Evolutionary conservation across 139 green algal genomes (phyloP).

Genomic region (Parachlorella kessleri): DNA sequence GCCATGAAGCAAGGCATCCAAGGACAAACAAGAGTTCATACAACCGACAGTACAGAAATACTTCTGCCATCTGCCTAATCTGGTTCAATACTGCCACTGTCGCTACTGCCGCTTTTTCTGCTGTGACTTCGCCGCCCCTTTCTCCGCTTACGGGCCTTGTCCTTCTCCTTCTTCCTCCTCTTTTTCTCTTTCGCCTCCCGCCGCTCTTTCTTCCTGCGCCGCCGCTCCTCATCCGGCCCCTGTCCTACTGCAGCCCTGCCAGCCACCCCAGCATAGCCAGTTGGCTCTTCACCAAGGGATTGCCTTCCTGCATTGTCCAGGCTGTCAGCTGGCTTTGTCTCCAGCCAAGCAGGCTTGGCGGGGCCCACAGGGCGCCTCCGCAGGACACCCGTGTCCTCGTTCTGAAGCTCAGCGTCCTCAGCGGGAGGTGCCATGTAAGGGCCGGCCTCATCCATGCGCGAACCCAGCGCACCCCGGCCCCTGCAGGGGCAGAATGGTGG

Average conservation of each 20-base stretch:
- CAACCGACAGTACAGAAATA: no score
- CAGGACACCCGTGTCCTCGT: slow-evolving; percentile 14
- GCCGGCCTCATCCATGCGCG: not conserved
- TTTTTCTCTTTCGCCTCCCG: slow-evolving; percentile 11
- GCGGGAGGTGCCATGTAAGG: not conserved
- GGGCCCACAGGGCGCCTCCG: slow-evolving; percentile 28
- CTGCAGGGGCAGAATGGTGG: no score
- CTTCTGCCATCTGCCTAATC: no score
- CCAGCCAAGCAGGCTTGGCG: slow-evolving; percentile 31
- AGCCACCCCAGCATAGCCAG: slow-evolving; percentile 13
- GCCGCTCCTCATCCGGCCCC: not conserved
- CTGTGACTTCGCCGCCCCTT: not conserved
- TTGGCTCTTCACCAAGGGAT: no score
- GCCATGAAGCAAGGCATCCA: no score
- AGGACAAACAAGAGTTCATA: no score
- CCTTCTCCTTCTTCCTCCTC: slow-evolving; percentile 12
- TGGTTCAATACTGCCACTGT: no score
- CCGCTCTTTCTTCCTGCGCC: slow-evolving; percentile 5
- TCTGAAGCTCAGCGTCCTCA: slow-evolving; percentile 8
- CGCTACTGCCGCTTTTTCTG: no score
- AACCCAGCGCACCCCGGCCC: not conserved
- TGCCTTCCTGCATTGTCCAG: no score
- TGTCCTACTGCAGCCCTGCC: not conserved
- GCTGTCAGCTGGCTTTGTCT: not conserved
- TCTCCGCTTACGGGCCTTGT: slow-evolving; percentile 6